These are phyloP conservation scores for Arctium minus DNA, from an alignment of 129 eudicot species.

Conservation along the genomic window DNA sequence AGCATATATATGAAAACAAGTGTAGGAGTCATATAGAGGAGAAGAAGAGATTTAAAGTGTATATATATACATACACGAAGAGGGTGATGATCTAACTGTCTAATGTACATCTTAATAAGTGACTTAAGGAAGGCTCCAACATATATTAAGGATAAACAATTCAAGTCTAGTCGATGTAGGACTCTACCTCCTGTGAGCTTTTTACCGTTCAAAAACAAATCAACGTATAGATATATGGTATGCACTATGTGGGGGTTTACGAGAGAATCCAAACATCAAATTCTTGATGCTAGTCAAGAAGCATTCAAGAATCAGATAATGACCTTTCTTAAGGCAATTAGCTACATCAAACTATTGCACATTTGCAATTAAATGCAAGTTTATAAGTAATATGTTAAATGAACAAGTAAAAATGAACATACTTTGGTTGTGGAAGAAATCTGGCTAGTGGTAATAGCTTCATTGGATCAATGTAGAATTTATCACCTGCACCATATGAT, in stretches of 20 bases:
- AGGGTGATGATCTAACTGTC: too few relatives aligned
- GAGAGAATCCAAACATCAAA: neutral
- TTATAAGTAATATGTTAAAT: neutral
- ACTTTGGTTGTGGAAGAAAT: constrained; percentile 96
- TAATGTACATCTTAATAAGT: too few relatives aligned
- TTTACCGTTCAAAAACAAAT: neutral
- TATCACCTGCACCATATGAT: constrained; percentile 77
- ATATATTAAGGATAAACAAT: too few relatives aligned
- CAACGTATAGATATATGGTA: neutral
- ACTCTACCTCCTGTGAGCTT: neutral
- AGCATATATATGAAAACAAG: too few relatives aligned
- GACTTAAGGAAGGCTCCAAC: too few relatives aligned
- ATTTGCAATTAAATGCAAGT: neutral
- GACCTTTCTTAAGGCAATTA: neutral
- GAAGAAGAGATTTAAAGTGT: too few relatives aligned
- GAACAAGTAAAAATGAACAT: constrained; percentile 24
- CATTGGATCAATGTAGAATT: constrained; percentile 86
- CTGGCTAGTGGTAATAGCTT: constrained; percentile 83
- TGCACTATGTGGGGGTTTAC: neutral
- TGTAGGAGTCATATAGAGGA: too few relatives aligned
- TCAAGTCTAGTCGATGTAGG: too few relatives aligned
- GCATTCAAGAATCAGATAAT: neutral
- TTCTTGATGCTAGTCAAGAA: constrained; percentile 6
- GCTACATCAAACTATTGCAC: neutral
- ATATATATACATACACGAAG: too few relatives aligned